A percentile compares a stretch with the other conserved stretches of the same genome.
Conservation (phyloP, 768 basidiomycete species). For the Neoboletus brunneissimus region DNA sequence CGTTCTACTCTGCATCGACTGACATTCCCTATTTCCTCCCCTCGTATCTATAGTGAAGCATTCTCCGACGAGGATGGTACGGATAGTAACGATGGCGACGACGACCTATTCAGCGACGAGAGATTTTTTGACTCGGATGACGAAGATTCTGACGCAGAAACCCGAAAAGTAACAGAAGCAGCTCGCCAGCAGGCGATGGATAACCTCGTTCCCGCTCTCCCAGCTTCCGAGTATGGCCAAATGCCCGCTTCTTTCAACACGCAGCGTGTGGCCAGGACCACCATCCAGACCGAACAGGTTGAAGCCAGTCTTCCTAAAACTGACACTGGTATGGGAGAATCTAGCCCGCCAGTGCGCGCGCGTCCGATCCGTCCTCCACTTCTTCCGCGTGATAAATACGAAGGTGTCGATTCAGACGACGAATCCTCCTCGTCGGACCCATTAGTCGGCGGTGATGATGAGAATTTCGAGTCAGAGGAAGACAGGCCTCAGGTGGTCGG, state of each 20-base stretch:
- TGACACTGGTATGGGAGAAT: not conserved
- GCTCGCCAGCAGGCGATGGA: constrained; percentile 69
- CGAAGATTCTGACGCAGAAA: constrained; percentile 36
- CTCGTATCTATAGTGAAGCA: constrained; percentile 47
- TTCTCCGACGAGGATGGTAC: constrained; percentile 61
- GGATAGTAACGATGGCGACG: constrained; percentile 14
- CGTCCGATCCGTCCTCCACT: constrained; percentile 72
- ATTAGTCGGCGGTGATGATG: constrained; percentile 38
- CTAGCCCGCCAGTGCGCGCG: constrained; percentile 21
- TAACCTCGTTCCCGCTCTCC: constrained; percentile 75
- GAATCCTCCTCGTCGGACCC: constrained; percentile 68
- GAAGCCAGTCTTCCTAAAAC: constrained; percentile 20
- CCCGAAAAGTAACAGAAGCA: constrained; percentile 25
- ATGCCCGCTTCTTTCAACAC: constrained; percentile 79
- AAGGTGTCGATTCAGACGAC: constrained; percentile 92
- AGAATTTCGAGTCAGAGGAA: constrained; percentile 65
- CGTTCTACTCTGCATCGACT: not conserved
- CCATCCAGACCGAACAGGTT: constrained; percentile 41
- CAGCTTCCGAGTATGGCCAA: constrained; percentile 82
- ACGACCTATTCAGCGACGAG: constrained; percentile 43
- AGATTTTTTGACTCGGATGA: constrained; percentile 45
- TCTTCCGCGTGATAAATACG: constrained; percentile 78
- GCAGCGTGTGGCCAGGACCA: constrained; percentile 56
- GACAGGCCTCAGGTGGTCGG: constrained; percentile 82
- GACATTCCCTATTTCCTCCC: not conserved